Conservation (phyloP, 768 basidiomycete genomes). For the Tylopilus sp. region DNA sequence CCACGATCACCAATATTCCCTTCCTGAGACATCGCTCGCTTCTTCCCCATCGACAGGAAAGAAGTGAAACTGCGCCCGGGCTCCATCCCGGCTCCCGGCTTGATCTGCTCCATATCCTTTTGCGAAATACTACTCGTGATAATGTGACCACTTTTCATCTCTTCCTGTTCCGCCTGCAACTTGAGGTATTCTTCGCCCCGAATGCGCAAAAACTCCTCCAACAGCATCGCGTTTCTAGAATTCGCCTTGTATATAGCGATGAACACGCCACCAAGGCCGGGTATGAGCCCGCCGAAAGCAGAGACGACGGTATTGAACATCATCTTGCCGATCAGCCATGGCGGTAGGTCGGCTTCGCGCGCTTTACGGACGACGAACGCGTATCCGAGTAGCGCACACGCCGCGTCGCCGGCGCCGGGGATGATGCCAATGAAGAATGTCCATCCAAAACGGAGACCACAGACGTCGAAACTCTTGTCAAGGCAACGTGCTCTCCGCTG, state of each 20-base stretch:
- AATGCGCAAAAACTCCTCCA: constrained; percentile 81
- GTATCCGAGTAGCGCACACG: constrained; percentile 67
- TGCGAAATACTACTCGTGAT: constrained; percentile 21
- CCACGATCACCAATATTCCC: constrained; percentile 28
- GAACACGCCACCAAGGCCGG: constrained; percentile 70
- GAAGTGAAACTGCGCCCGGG: constrained; percentile 28
- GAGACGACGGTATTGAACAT: constrained; percentile 70
- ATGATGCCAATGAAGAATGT: constrained; percentile 76
- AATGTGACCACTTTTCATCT: constrained; percentile 14
- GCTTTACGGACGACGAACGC: constrained; percentile 74
- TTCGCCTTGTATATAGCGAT: constrained; percentile 85
- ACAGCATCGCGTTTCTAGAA: constrained; percentile 78
- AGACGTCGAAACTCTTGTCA: constrained; percentile 80
- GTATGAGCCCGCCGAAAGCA: constrained; percentile 62
- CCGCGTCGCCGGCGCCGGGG: constrained; percentile 66
- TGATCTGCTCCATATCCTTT: constrained; percentile 41
- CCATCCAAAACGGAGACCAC: constrained; percentile 85
- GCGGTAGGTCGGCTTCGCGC: constrained; percentile 63
- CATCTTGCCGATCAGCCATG: constrained; percentile 73
- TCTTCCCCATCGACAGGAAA: constrained; percentile 17
- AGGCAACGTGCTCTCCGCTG: constrained; percentile 78
- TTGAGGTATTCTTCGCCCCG: constrained; percentile 73
- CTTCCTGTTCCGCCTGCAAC: constrained; percentile 36
- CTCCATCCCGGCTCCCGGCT: constrained; percentile 52
- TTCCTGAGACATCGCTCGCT: constrained; percentile 11